phyloP scores from a whole-genome alignment of 75 land plant genomes.

The Cunninghamia lanceolata region DNA sequence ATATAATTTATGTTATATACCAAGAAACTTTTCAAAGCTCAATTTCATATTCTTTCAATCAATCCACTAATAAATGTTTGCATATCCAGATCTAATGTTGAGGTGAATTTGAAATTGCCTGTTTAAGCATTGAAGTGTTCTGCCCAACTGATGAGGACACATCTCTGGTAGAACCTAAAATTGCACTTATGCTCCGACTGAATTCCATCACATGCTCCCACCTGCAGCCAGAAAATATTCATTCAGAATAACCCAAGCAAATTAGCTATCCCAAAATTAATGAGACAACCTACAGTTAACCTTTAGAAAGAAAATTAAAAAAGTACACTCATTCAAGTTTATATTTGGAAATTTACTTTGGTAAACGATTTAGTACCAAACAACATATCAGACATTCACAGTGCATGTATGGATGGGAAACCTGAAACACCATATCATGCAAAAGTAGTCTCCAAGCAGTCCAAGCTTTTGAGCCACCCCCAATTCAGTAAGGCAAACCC shows the following conservation, averaged over 20 bases:
- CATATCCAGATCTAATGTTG: neutral
- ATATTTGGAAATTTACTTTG: neutral
- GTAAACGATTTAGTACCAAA: neutral
- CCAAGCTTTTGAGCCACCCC: no score
- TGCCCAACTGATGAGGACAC: constrained; percentile 33
- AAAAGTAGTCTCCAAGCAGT: no score
- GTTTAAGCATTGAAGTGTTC: constrained; percentile 34
- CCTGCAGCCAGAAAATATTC: constrained; percentile 37
- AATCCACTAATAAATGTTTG: neutral
- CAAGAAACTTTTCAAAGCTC: neutral
- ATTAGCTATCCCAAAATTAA: neutral
- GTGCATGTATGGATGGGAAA: neutral
- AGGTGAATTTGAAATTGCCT: constrained; percentile 40
- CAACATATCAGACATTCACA: neutral
- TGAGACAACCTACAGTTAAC: neutral
- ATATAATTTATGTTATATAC: neutral
- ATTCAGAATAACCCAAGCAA: neutral
- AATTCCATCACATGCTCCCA: constrained; percentile 85
- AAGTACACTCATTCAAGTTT: neutral
- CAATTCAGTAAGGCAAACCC: no score
- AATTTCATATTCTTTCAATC: neutral
- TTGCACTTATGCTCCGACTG: constrained; percentile 64
- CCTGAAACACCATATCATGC: neutral
- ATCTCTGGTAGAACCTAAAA: constrained; percentile 39
- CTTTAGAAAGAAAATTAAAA: neutral